phyloP scores from a whole-genome alignment of 2,329 filamentous ascomycete species.

The Trichoderma citrinoviride region DNA sequence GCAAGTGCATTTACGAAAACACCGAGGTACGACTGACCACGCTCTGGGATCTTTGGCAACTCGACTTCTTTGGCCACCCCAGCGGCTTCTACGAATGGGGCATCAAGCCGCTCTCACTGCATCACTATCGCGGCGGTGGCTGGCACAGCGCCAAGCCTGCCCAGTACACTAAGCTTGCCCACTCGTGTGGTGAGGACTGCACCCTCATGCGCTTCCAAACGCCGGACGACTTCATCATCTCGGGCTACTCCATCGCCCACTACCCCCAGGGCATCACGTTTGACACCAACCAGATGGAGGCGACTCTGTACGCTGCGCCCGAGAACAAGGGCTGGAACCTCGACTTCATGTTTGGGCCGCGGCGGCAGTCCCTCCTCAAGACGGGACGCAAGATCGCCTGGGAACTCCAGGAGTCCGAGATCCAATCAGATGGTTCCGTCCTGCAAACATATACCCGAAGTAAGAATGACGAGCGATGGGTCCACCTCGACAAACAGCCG shows the following conservation, averaged over 20 bases:
- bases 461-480: slow-evolving; percentile 54
- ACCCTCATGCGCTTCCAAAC: slow-evolving; percentile 58
- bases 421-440: slow-evolving; percentile 50
- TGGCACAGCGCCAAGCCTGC: slow-evolving; percentile 56
- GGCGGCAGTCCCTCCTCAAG: slow-evolving; percentile 46
- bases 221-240: slow-evolving; percentile 52
- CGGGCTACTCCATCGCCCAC: slow-evolving; percentile 58
- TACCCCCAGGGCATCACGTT: slow-evolving; percentile 53
- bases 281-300: slow-evolving; percentile 50
- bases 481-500: slow-evolving; percentile 42
- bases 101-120: slow-evolving; percentile 58
- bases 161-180: slow-evolving; percentile 56
- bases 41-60: slow-evolving; percentile 57
- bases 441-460: slow-evolving; percentile 54
- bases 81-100: slow-evolving; percentile 64
- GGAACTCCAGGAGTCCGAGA: slow-evolving; percentile 51
- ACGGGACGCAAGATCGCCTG: slow-evolving; percentile 53
- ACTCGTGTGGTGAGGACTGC: slow-evolving; percentile 61
- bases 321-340: slow-evolving; percentile 50
- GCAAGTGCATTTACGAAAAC: slow-evolving; percentile 63
- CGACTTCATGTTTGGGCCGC: slow-evolving; percentile 52
- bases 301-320: slow-evolving; percentile 50
- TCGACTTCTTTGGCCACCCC: slow-evolving; percentile 59
- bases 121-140: slow-evolving; percentile 62
- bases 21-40: slow-evolving; percentile 57